Conservation (phyloP, 129 eudicot species). For the Lonicera japonica region DNA sequence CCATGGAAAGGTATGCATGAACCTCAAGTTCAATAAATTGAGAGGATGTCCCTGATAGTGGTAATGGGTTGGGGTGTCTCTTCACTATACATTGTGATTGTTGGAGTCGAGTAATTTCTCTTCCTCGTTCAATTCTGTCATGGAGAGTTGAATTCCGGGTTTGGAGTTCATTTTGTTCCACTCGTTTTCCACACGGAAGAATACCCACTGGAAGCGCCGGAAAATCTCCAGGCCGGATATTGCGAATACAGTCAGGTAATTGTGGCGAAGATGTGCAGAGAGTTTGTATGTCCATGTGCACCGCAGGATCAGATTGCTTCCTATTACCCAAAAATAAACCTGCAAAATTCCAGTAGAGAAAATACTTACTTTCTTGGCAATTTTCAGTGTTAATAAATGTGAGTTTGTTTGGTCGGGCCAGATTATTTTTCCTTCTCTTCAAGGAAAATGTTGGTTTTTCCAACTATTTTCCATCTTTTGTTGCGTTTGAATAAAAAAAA, state of each 20-base stretch:
- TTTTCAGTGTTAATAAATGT: too few species aligned
- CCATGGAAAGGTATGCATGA: background rate
- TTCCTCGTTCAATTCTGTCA: slow-evolving; percentile 48
- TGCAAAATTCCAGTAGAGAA: slow-evolving; percentile 18
- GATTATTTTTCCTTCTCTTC: too few species aligned
- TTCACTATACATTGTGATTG: slow-evolving; percentile 62
- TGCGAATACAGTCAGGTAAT: slow-evolving; percentile 70
- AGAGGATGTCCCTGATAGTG: background rate
- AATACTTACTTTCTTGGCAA: background rate
- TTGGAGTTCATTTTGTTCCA: slow-evolving; percentile 73
- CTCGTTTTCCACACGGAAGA: slow-evolving; percentile 95
- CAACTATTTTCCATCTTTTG: too few species aligned
- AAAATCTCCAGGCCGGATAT: slow-evolving; percentile 74
- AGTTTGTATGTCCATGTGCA: slow-evolving; percentile 99
- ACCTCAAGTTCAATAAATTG: background rate
- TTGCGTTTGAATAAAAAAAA: too few species aligned
- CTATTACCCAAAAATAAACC: slow-evolving; percentile 83
- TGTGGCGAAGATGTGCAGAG: slow-evolving; percentile 96
- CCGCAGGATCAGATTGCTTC: slow-evolving; percentile 82
- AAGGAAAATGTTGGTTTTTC: too few species aligned
- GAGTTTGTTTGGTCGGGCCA: too few species aligned
- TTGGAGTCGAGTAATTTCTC: slow-evolving; percentile 54
- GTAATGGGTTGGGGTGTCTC: background rate
- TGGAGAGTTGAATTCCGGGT: slow-evolving; percentile 38
- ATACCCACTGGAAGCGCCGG: slow-evolving; percentile 94